A percentile compares a stretch with the other conserved stretches of the same genome.
These are phyloP conservation scores for Fusarium sambucinum DNA, from an alignment of 2,329 filamentous ascomycete genomes.

Conservation along the genomic window DNA sequence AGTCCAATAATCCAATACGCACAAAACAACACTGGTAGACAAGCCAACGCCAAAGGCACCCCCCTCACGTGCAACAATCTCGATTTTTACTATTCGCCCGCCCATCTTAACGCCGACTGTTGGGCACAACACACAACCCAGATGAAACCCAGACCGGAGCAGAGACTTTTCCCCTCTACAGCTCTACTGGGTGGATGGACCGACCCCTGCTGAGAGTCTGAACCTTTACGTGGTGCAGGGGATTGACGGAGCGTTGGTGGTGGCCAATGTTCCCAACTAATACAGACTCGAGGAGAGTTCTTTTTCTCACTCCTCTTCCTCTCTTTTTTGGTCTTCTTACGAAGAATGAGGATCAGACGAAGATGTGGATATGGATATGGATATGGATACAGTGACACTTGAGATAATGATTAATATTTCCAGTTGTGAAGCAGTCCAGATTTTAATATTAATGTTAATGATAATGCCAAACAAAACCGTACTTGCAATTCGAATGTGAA, in stretches of 20 bases:
- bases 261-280: constrained; percentile 36
- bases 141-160: constrained; percentile 20
- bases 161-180: not conserved
- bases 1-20: no score
- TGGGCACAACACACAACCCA: constrained; percentile 39
- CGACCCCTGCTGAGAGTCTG: constrained; percentile 45
- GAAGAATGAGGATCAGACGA: constrained; percentile 9
- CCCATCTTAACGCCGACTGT: constrained; percentile 49
- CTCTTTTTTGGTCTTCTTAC: constrained; percentile 5
- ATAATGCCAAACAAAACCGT: constrained; percentile 11
- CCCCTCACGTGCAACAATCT: constrained; percentile 5
- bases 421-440: constrained; percentile 27
- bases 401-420: constrained; percentile 33
- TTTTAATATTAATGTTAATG: constrained; percentile 35
- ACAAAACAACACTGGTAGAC: not conserved
- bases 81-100: constrained; percentile 25
- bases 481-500: not conserved
- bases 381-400: constrained; percentile 18
- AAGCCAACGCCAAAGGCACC: constrained; percentile 12
- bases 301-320: not conserved
- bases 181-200: constrained; percentile 28
- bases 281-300: constrained; percentile 38
- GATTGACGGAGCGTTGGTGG: constrained; percentile 37
- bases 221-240: constrained; percentile 48
- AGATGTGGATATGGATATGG: constrained; percentile 4